phyloP scores from a whole-genome alignment of 257 asterid species.

The Gentiana macrophylla region DNA sequence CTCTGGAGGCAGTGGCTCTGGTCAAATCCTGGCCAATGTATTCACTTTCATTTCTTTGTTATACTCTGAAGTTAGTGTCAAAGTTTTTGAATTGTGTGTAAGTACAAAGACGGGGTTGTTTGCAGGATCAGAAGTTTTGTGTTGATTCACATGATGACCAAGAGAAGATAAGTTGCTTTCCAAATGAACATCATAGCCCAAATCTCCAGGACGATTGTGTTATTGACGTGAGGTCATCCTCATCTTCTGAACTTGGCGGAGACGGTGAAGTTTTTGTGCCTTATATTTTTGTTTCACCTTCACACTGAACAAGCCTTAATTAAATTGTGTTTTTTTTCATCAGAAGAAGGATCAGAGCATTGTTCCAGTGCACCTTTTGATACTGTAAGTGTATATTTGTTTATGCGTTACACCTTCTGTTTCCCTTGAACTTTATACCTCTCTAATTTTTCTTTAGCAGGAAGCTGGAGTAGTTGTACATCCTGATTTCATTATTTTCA shows the following conservation, averaged over 20 bases:
- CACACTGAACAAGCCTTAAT: neutral
- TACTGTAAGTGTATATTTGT: constrained; percentile 11
- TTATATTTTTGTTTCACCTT: constrained; percentile 8
- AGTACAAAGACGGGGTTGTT: neutral
- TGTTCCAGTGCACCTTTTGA: constrained; percentile 11
- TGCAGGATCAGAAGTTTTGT: constrained; percentile 38
- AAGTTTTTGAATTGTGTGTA: constrained; percentile 9
- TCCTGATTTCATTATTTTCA: constrained; percentile 43
- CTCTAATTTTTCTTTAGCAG: constrained; percentile 24
- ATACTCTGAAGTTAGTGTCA: constrained; percentile 6
- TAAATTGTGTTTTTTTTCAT: constrained; percentile 7
- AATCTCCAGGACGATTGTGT: constrained; percentile 51
- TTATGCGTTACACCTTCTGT: neutral
- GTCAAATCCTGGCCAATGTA: constrained; percentile 13
- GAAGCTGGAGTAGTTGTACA: constrained; percentile 40
- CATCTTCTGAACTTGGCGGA: constrained; percentile 14
- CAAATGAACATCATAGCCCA: constrained; percentile 26
- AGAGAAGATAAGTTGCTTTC: constrained; percentile 11
- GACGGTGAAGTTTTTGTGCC: constrained; percentile 26
- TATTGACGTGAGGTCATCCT: constrained; percentile 17
- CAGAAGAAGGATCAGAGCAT: constrained; percentile 19
- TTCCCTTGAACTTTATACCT: neutral
- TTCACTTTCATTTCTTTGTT: constrained; percentile 9
- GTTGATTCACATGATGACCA: constrained; percentile 55
- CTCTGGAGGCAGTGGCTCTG: constrained; percentile 14